Evolutionary conservation across 805 yeast species (phyloP).

Genomic region (Saccharomycopsis schoenii): DNA sequence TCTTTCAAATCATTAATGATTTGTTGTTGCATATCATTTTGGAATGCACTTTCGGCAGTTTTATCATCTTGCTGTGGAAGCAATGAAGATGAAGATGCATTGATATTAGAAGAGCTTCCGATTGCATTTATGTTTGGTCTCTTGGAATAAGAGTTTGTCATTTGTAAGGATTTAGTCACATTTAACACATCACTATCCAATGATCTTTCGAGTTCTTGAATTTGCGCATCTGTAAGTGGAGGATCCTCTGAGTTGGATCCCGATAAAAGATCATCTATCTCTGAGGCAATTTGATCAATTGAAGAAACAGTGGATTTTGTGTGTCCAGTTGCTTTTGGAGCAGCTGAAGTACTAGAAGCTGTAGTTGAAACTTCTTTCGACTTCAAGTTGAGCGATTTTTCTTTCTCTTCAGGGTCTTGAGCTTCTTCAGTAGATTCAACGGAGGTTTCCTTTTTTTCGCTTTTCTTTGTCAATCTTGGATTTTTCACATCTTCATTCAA

Average conservation of each 20-base stretch:
- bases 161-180: not conserved
- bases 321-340: not conserved
- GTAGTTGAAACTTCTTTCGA: not conserved
- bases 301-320: not conserved
- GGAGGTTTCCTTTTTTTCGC: not conserved
- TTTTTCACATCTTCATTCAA: not conserved
- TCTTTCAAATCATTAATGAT: conserved; percentile 25
- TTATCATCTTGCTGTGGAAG: conserved; percentile 14
- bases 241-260: not conserved
- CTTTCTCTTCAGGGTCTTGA: not conserved
- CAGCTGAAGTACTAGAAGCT: not conserved
- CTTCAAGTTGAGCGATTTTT: not conserved
- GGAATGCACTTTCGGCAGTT: conserved; percentile 5
- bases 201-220: conserved; percentile 15
- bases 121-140: not conserved
- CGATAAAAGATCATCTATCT: conserved; percentile 10
- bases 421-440: not conserved
- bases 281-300: conserved; percentile 2
- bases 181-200: conserved; percentile 14
- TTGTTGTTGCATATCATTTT: conserved; percentile 17
- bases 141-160: not conserved
- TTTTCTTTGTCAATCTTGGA: not conserved
- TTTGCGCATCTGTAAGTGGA: conserved; percentile 13
- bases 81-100: conserved; percentile 6
- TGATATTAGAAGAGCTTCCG: not conserved